Evolutionary conservation across 2,329 filamentous ascomycete genomes (phyloP).

Genomic region (Penicillium vulpinum): DNA sequence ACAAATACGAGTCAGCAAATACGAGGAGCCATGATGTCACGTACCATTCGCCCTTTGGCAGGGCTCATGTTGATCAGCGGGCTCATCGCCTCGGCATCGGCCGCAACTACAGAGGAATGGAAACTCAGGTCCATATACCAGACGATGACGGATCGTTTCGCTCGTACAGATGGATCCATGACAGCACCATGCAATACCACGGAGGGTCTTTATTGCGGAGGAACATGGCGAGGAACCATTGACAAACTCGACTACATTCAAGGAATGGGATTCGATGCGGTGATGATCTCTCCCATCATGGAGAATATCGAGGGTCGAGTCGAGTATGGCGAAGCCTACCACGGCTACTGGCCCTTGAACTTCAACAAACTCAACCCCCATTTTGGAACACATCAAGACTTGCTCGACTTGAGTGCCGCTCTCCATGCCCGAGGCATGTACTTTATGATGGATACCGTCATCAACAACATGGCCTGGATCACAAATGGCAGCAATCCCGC

Average conservation of each 20-base stretch:
- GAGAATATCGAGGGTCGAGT: slow-evolving; percentile 40
- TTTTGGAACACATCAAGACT: slow-evolving; percentile 50
- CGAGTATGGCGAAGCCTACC: slow-evolving; percentile 50
- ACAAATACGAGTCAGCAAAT: slow-evolving; percentile 1
- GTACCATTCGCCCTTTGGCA: background rate
- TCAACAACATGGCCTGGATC: slow-evolving; percentile 49
- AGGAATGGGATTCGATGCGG: slow-evolving; percentile 51
- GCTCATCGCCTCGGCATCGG: slow-evolving; percentile 15
- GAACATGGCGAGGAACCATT: slow-evolving; percentile 52
- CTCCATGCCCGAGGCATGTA: slow-evolving; percentile 52
- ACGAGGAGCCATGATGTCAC: slow-evolving; percentile 12
- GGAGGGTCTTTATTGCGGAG: slow-evolving; percentile 49
- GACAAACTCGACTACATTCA: slow-evolving; percentile 54
- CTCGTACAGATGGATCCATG: slow-evolving; percentile 42
- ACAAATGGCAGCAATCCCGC: slow-evolving; percentile 29
- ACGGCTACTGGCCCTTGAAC: slow-evolving; percentile 54
- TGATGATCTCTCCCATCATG: slow-evolving; percentile 48
- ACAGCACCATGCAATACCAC: slow-evolving; percentile 33
- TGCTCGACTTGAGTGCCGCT: slow-evolving; percentile 48
- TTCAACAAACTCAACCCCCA: slow-evolving; percentile 51
- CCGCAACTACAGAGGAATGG: slow-evolving; percentile 38
- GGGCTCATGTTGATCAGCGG: slow-evolving; percentile 1
- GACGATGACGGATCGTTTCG: slow-evolving; percentile 50
- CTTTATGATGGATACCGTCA: slow-evolving; percentile 55
- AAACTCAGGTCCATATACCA: slow-evolving; percentile 48